Conservation (phyloP, 768 basidiomycete genomes). For the Paxillus involutus region DNA sequence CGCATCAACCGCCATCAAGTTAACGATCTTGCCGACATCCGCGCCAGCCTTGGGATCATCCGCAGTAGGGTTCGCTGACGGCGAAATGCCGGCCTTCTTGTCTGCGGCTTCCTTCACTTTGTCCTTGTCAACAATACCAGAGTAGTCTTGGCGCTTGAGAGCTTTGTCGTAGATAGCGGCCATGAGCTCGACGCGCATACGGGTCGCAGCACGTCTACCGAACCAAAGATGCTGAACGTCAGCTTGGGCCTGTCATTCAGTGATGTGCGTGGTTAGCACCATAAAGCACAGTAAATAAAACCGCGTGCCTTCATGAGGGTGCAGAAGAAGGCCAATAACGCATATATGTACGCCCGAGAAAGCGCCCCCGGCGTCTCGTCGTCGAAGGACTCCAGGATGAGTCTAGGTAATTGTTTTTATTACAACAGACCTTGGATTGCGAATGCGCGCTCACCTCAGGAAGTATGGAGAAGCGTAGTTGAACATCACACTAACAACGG, state of each 20-base stretch:
- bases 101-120: conserved; percentile 26
- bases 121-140: conserved; percentile 65
- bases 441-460: conserved; percentile 53
- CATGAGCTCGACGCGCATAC: conserved; percentile 80
- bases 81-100: conserved; percentile 15
- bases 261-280: neutral
- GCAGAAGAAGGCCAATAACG: conserved; percentile 69
- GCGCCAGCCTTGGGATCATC: conserved; percentile 72
- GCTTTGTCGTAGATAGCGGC: conserved; percentile 88
- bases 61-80: conserved; percentile 26
- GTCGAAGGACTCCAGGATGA: conserved; percentile 60
- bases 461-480: conserved; percentile 86
- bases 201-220: conserved; percentile 70
- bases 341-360: conserved; percentile 73
- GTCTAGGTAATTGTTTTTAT: conserved; percentile 29
- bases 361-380: conserved; percentile 48
- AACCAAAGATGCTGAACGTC: conserved; percentile 81
- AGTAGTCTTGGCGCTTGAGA: conserved; percentile 79
- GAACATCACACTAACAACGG: conserved; percentile 67
- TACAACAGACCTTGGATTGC: neutral
- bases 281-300: neutral
- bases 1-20: conserved; percentile 82
- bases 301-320: conserved; percentile 32
- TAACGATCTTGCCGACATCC: conserved; percentile 87
- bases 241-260: conserved; percentile 46